Conservation (phyloP, 176 grass and related monocot genomes). For the Miscanthus lutarioriparius region DNA sequence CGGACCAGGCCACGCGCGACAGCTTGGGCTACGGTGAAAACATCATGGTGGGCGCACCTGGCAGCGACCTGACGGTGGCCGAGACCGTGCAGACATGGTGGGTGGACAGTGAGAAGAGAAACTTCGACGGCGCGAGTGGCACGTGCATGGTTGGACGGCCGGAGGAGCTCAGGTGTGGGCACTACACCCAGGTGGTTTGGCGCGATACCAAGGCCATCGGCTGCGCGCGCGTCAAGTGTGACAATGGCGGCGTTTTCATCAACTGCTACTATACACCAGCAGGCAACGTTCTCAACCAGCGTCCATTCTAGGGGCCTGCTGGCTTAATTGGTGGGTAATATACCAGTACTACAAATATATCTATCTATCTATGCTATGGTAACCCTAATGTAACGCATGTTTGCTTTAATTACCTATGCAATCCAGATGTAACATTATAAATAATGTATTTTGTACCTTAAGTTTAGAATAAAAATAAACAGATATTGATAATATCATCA, state of each 20-base stretch:
- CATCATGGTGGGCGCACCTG: neutral
- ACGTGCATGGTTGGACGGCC: neutral
- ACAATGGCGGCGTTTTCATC: neutral
- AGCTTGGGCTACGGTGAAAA: neutral
- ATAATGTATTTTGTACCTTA: too few relatives aligned
- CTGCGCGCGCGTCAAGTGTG: neutral
- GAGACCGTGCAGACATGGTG: neutral
- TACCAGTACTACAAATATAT: too few relatives aligned
- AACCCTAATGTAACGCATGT: too few relatives aligned
- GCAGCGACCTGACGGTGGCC: neutral
- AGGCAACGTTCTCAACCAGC: neutral
- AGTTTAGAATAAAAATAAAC: too few relatives aligned
- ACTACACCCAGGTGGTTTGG: neutral
- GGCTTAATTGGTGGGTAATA: too few relatives aligned
- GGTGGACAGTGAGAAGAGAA: neutral
- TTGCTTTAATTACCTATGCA: too few relatives aligned
- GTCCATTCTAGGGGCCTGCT: neutral
- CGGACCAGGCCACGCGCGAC: neutral
- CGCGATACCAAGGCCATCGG: neutral
- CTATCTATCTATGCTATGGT: too few relatives aligned
- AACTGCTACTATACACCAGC: neutral
- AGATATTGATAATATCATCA: too few relatives aligned
- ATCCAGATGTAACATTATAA: too few relatives aligned
- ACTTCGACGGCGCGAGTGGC: neutral
- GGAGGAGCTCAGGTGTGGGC: neutral